Conservation (phyloP, 1,284 basidiomycete genomes). For the Marasmius tenuissimus region DNA sequence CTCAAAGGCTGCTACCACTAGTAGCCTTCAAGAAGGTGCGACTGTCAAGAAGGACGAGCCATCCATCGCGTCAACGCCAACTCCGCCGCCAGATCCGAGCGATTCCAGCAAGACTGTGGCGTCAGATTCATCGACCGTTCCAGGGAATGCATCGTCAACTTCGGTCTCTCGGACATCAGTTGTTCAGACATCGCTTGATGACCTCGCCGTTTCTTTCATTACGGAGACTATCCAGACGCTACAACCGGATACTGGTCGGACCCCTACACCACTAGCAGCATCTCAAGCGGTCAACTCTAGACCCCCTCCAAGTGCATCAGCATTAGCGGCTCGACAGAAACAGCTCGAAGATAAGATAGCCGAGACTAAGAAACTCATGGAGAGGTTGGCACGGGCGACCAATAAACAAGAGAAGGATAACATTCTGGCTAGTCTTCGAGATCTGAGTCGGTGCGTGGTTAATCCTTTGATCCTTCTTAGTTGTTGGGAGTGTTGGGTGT, state of each 20-base stretch:
- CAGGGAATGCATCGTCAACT: slow-evolving; percentile 10
- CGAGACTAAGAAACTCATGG: slow-evolving; percentile 22
- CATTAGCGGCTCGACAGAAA: slow-evolving; percentile 14
- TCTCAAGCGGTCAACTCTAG: background rate
- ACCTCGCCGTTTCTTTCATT: slow-evolving; percentile 54
- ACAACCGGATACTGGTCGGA: slow-evolving; percentile 22
- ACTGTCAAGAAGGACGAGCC: background rate
- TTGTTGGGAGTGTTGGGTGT: background rate
- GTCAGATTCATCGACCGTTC: background rate
- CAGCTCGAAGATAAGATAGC: slow-evolving; percentile 20
- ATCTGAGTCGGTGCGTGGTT: slow-evolving; percentile 21
- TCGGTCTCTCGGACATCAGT: background rate
- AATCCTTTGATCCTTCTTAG: background rate
- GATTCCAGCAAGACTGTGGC: background rate
- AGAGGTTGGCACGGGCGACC: slow-evolving; percentile 11
- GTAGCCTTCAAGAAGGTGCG: background rate
- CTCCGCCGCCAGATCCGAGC: background rate
- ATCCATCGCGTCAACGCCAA: background rate
- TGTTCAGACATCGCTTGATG: slow-evolving; percentile 34
- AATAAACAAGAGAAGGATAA: slow-evolving; percentile 16
- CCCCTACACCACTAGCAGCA: background rate
- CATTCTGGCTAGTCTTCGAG: slow-evolving; percentile 14
- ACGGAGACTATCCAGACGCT: slow-evolving; percentile 50
- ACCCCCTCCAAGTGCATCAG: background rate
- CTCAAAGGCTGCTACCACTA: background rate